Percentiles rank a stretch among this genome's conserved stretches.
Evolutionary conservation across 179 eudicot genomes (phyloP).

Genomic region (Camellia oleifera): DNA sequence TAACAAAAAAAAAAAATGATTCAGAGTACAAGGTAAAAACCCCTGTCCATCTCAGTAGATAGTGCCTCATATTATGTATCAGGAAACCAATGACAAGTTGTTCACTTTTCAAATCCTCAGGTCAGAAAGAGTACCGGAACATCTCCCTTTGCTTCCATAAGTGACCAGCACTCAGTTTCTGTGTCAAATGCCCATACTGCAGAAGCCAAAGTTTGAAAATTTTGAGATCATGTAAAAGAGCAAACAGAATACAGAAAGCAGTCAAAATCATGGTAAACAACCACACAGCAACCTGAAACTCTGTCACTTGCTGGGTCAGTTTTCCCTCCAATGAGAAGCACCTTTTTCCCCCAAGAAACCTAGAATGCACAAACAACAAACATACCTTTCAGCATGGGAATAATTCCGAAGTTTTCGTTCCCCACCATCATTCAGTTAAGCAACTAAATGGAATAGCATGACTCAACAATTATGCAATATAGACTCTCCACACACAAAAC

Average conservation of each 20-base stretch:
- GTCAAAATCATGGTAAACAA: neutral
- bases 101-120: constrained; percentile 5
- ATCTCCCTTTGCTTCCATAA: constrained; percentile 93
- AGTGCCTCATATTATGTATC: neutral
- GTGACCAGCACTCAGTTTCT: constrained; percentile 95
- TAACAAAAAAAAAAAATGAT: neutral
- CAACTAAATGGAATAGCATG: neutral
- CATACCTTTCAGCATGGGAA: neutral
- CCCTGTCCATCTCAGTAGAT: neutral
- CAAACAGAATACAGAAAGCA: neutral
- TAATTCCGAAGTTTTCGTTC: neutral
- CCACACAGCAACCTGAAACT: constrained; percentile 62
- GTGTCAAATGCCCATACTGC: constrained; percentile 96
- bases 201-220: constrained; percentile 15
- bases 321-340: constrained; percentile 87
- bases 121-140: constrained; percentile 59
- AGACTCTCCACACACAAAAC: neutral
- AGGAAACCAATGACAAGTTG: constrained; percentile 5
- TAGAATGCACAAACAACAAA: constrained; percentile 20
- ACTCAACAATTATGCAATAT: neutral
- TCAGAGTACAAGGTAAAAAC: neutral
- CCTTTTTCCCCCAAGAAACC: constrained; percentile 96
- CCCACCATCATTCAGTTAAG: neutral
- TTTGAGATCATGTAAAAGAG: neutral
- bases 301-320: constrained; percentile 69